Evolutionary conservation across 805 yeast species (phyloP).

Genomic region (Teunomyces barrocoloradensis): DNA sequence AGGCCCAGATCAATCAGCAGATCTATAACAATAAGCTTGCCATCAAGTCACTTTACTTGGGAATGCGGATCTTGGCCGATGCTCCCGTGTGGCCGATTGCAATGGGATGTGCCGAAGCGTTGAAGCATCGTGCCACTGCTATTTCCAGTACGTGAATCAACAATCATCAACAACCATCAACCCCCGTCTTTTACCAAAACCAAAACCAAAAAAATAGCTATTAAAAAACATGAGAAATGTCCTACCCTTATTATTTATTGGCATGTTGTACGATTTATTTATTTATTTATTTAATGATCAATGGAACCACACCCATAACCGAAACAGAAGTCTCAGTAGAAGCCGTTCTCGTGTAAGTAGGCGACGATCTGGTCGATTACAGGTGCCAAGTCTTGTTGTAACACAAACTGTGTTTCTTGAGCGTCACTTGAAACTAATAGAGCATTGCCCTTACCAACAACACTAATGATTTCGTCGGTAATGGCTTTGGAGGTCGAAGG

Average conservation of each 20-base stretch:
- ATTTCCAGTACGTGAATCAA: neutral
- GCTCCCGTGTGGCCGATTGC: conserved; percentile 89
- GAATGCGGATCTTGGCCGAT: conserved; percentile 75
- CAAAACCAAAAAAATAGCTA: neutral
- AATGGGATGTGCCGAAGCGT: conserved; percentile 73
- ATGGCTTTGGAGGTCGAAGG: conserved; percentile 45
- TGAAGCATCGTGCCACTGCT: conserved; percentile 50
- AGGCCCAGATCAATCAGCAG: conserved; percentile 47
- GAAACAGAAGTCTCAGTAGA: conserved; percentile 44
- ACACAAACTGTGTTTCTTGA: conserved; percentile 9
- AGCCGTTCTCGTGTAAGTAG: conserved; percentile 79
- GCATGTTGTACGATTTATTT: conserved; percentile 2
- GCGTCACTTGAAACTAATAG: conserved; percentile 33
- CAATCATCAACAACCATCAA: no score
- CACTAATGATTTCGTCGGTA: conserved; percentile 55
- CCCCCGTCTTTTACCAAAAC: neutral
- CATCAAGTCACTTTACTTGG: conserved; percentile 61
- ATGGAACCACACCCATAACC: neutral
- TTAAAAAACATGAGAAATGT: neutral
- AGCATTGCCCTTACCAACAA: conserved; percentile 55
- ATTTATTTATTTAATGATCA: conserved; percentile 1
- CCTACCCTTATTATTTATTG: neutral
- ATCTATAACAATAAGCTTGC: conserved; percentile 46
- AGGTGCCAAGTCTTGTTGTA: conserved; percentile 13
- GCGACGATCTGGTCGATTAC: conserved; percentile 73